Conservation (phyloP, 2,329 filamentous ascomycete species). For the Hymenoscyphus infarciens region DNA sequence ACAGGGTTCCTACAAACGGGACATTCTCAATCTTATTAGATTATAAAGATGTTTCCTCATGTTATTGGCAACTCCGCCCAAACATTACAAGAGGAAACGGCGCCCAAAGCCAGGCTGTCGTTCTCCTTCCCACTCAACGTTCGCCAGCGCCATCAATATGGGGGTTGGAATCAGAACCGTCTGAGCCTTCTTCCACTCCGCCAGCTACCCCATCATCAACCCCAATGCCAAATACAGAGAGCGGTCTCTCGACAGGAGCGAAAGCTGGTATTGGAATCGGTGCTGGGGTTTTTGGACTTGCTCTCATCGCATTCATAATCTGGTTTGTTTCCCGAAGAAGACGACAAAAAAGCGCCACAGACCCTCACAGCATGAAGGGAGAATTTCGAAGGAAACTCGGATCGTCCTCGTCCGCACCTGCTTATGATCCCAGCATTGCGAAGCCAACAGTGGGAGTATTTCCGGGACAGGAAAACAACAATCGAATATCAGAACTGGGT, state of each 20-base stretch:
- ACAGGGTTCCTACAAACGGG: constrained; percentile 16
- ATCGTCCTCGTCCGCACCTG: not conserved
- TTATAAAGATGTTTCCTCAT: constrained; percentile 17
- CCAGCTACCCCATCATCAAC: not conserved
- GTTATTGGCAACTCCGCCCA: constrained; percentile 25
- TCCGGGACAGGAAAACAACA: not conserved
- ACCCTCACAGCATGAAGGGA: too few species aligned
- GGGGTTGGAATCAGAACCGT: not conserved
- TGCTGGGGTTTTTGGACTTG: not conserved
- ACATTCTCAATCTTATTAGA: constrained; percentile 18
- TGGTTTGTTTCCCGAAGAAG: not conserved
- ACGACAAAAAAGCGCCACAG: not conserved
- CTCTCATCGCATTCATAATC: constrained; percentile 1
- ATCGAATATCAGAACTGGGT: not conserved
- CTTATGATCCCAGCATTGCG: not conserved
- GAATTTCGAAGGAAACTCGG: too few species aligned
- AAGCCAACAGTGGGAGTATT: not conserved
- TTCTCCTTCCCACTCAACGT: not conserved
- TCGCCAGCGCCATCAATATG: not conserved
- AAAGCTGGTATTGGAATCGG: not conserved
- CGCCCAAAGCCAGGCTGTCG: constrained; percentile 12
- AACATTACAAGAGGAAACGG: constrained; percentile 16
- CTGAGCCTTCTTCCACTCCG: not conserved
- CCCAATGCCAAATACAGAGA: not conserved
- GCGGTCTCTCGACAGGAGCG: not conserved